Evolutionary conservation across 192 early-diverging fungal species (phyloP).

Genomic region (Pecoramyces ruminantium): DNA sequence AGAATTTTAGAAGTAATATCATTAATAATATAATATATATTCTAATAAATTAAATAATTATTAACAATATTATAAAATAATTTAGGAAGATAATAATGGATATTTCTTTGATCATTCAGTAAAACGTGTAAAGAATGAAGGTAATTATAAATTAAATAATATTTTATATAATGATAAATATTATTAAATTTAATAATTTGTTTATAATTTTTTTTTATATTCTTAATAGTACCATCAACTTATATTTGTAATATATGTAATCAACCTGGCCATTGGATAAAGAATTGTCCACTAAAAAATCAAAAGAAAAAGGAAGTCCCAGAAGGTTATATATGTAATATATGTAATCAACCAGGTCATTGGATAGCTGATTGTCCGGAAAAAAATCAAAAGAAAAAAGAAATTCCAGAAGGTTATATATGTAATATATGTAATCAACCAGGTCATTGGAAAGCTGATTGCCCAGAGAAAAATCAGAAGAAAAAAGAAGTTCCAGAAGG

Average conservation of each 20-base stretch:
- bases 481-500: constrained; percentile 14
- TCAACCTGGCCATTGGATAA: constrained; percentile 20
- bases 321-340: constrained; percentile 20
- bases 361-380: constrained; percentile 27
- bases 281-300: constrained; percentile 18
- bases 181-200: no score
- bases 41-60: no score
- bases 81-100: neutral
- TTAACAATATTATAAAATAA: no score
- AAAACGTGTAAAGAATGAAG: constrained; percentile 9
- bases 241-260: constrained; percentile 30
- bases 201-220: constrained; percentile 1
- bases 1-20: neutral
- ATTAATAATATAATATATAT: constrained; percentile 2
- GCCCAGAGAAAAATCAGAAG: constrained; percentile 8
- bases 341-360: constrained; percentile 34
- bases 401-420: constrained; percentile 13
- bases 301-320: constrained; percentile 1
- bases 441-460: constrained; percentile 37
- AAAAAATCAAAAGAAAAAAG: neutral
- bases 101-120: neutral
- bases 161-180: no score
- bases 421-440: constrained; percentile 28
- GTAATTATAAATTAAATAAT: constrained; percentile 5
- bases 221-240: constrained; percentile 14